Evolutionary conservation across 495 filamentous ascomycete genomes (phyloP), one percentile per base, ranked within the genome.

Genomic region (Acidomyces sp.): DNA sequence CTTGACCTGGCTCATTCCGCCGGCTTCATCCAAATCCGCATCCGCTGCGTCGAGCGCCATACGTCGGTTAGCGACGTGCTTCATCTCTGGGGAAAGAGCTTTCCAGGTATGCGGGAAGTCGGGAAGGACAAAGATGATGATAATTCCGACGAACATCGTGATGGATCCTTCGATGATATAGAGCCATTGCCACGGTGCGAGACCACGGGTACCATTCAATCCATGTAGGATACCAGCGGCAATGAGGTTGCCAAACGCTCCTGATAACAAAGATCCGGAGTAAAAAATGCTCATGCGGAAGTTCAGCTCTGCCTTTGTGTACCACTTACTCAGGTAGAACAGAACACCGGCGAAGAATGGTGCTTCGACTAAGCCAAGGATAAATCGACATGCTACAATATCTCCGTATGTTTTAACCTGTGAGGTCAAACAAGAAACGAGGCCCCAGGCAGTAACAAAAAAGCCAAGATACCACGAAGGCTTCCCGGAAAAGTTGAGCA

Each of bases 251-350:
- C 53, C 54, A 34, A 64, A 65, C 1, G 61, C 61, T 13, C 61
- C 61, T 6, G 52, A 57, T 9, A 63, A 37, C 3, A 62, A 43
- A 1, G 57, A 60, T 11, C 58, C 62, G 6, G 61, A 62, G 43
- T 64, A 65, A 24, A 65, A 53, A 13, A 61, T 66, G 45, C 68
- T 70, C 56, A 71, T 78, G 19, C 74, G 67, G 21, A 74, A 57
- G 10, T 64, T 67, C 25, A 77, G 48, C 53, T 78, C 73, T 37
- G 65, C 63, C 42, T 63, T 65, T 0, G 73, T 75, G 45, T 77
- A 78, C 72, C 70, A 77, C 38, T 68, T 68, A 5, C 69, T 73
- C 1, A 76, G 62, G 41, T 70, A 74, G 49, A 71, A 74, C 6
- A 74, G 57, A 4, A 54, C 39, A 31, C 65, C 63, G 17, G 65